phyloP scores from a whole-genome alignment of 306 rosid species.

The Benincasa hispida region DNA sequence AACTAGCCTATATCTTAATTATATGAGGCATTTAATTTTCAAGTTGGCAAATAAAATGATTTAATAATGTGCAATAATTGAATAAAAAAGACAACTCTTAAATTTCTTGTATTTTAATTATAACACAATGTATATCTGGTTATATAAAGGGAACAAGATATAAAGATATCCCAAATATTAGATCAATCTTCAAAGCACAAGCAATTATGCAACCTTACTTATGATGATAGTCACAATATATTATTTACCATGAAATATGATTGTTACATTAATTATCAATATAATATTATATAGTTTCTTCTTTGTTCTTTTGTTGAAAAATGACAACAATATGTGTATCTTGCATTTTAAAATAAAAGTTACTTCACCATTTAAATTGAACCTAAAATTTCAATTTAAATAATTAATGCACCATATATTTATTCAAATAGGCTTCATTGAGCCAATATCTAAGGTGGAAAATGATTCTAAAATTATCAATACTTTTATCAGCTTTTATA shows the following conservation, averaged over 20 bases:
- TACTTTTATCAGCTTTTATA: not conserved
- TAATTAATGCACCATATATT: not conserved
- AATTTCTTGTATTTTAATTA: not conserved
- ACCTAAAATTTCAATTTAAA: not conserved
- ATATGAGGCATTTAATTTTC: no score
- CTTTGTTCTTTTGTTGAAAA: not conserved
- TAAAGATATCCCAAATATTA: not conserved
- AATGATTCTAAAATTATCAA: no score
- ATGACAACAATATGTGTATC: not conserved
- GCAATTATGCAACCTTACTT: not conserved
- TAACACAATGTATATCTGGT: not conserved
- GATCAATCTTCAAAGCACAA: not conserved
- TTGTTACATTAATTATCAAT: not conserved
- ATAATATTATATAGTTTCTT: not conserved
- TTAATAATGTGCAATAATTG: not conserved
- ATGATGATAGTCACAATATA: not conserved
- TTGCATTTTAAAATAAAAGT: not conserved
- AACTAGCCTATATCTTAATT: no score
- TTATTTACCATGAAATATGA: not conserved
- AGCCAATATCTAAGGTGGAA: no score
- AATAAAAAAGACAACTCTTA: not conserved
- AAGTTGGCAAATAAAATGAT: not conserved
- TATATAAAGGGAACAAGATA: no score
- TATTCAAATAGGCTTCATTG: not conserved
- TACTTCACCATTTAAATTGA: not conserved